phyloP scores from a whole-genome alignment of 495 filamentous ascomycete genomes.

The Glonium stellatum region DNA sequence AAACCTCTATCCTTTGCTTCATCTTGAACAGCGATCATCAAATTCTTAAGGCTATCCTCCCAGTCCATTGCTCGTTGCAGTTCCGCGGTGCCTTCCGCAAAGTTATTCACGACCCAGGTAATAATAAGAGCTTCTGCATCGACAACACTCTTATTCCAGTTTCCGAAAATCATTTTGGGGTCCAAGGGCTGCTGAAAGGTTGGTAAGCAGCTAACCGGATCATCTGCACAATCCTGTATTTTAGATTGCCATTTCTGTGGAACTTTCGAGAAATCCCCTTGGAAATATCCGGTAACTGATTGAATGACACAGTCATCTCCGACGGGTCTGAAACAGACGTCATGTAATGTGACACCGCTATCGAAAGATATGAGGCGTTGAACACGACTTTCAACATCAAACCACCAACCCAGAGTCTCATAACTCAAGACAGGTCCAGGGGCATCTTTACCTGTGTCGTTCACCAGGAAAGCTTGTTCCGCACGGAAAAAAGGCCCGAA shows the following conservation, averaged over 20 bases:
- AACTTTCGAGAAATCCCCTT: conserved; percentile 55
- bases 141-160: conserved; percentile 61
- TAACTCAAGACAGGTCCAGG: conserved; percentile 75
- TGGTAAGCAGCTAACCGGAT: conserved; percentile 75
- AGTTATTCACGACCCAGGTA: conserved; percentile 95
- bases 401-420: conserved; percentile 89
- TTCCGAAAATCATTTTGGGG: conserved; percentile 79
- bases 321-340: conserved; percentile 91
- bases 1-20: conserved; percentile 74
- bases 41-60: conserved; percentile 67
- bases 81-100: conserved; percentile 60
- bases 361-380: conserved; percentile 58
- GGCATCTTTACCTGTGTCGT: conserved; percentile 60
- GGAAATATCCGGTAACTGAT: conserved; percentile 79
- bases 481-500: conserved; percentile 95
- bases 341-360: conserved; percentile 58
- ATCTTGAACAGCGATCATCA: conserved; percentile 64
- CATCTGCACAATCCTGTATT: conserved; percentile 62
- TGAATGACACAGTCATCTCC: conserved; percentile 89
- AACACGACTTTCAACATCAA: conserved; percentile 75
- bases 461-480: conserved; percentile 89
- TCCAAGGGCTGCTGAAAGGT: conserved; percentile 79
- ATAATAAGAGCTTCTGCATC: conserved; percentile 73
- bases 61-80: conserved; percentile 75
- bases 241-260: conserved; percentile 60